Evolutionary conservation across 2,329 filamentous ascomycete genomes (phyloP).

Genomic region (Didymella keratinophila): DNA sequence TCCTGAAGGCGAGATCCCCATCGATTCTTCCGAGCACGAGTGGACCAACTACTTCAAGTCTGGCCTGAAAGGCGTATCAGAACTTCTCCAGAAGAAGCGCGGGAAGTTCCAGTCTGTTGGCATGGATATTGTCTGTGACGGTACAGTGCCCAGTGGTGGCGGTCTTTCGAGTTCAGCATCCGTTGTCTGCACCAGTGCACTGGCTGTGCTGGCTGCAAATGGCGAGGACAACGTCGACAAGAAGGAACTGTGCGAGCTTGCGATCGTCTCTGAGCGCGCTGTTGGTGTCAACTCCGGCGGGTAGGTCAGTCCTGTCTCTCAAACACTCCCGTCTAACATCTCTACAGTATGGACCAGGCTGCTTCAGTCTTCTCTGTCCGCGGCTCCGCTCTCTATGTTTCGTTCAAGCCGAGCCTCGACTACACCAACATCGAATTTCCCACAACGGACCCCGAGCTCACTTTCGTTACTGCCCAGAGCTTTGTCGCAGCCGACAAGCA

Average conservation of each 20-base stretch:
- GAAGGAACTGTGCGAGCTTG: conserved; percentile 88
- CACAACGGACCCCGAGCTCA: conserved; percentile 79
- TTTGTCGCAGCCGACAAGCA: conserved; percentile 96
- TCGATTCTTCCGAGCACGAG: conserved; percentile 85
- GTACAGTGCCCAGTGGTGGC: conserved; percentile 89
- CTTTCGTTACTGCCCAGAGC: conserved; percentile 92
- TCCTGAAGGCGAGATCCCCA: conserved; percentile 65
- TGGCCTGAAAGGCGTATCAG: conserved; percentile 81
- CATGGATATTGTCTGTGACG: conserved; percentile 90
- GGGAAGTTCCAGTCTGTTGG: conserved; percentile 72
- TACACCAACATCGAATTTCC: conserved; percentile 84
- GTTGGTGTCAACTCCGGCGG: conserved; percentile 97
- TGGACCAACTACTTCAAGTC: conserved; percentile 99
- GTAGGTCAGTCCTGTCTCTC: conserved; percentile 56
- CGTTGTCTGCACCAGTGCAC: conserved; percentile 87
- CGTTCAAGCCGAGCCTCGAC: conserved; percentile 80
- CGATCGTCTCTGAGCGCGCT: conserved; percentile 90
- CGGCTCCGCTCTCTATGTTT: conserved; percentile 87
- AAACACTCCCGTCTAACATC: conserved; percentile 30
- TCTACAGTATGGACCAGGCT: conserved; percentile 87
- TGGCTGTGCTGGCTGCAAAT: conserved; percentile 88
- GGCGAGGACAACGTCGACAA: conserved; percentile 82
- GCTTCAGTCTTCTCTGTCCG: conserved; percentile 92
- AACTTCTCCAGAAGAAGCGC: conserved; percentile 74
- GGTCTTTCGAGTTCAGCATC: conserved; percentile 94